These are phyloP conservation scores for Pseudocercospora pini-densiflorae DNA, from an alignment of 2,329 filamentous ascomycete genomes.

Conservation along the genomic window DNA sequence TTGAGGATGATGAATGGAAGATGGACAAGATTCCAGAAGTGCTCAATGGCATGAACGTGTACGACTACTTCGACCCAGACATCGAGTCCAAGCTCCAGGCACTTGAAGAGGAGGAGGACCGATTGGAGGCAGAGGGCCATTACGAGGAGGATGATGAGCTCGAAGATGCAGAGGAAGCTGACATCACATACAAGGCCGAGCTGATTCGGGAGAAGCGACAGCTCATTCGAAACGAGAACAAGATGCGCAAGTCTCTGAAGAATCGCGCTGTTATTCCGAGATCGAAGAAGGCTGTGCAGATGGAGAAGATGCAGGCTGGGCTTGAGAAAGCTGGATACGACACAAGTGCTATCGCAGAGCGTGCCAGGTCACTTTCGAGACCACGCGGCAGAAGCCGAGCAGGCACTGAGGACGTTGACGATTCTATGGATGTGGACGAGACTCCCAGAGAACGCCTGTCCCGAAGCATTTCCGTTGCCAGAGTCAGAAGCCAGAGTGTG, in stretches of 20 bases:
- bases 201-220: slow-evolving; percentile 93
- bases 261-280: slow-evolving; percentile 94
- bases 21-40: slow-evolving; percentile 95
- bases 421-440: slow-evolving; percentile 72
- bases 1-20: slow-evolving; percentile 92
- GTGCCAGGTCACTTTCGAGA: slow-evolving; percentile 70
- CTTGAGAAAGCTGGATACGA: slow-evolving; percentile 87
- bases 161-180: slow-evolving; percentile 86
- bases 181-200: slow-evolving; percentile 88
- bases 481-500: slow-evolving; percentile 65
- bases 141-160: slow-evolving; percentile 81
- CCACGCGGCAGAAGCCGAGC: slow-evolving; percentile 70
- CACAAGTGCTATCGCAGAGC: slow-evolving; percentile 72
- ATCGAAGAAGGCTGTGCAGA: slow-evolving; percentile 76
- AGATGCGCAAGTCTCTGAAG: slow-evolving; percentile 96
- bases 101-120: slow-evolving; percentile 94
- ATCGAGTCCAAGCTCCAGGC: slow-evolving; percentile 92
- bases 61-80: slow-evolving; percentile 95
- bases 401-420: slow-evolving; percentile 58
- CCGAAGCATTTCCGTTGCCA: slow-evolving; percentile 68
- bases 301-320: slow-evolving; percentile 84
- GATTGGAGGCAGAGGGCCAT: slow-evolving; percentile 86
- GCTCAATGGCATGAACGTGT: slow-evolving; percentile 94
- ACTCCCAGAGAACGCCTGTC: slow-evolving; percentile 43
- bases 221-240: slow-evolving; percentile 90